Base-by-base conservation (phyloP, 2,329 filamentous ascomycete species). In the Chlorencoelia australis region DNA sequence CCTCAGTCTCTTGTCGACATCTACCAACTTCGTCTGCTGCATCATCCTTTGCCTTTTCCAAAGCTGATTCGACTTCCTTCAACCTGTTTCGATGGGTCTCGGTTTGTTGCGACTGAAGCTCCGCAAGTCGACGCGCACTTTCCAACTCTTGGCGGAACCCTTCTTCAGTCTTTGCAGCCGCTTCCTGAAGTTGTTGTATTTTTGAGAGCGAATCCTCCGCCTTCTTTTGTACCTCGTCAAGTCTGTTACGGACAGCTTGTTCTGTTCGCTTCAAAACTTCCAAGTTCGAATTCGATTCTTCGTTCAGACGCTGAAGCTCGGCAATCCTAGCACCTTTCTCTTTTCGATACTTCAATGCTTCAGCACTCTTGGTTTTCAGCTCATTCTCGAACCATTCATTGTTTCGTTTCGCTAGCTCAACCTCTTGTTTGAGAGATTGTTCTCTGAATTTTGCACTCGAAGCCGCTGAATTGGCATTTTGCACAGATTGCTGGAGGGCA, bases 381-480 rank as follows among this genome's bases (percentile, higher is more conserved):
- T 98, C 91, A 27, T 71, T 78, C 54, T 95, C 86, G 38, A 91
- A 81, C 83, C 87, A 98, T 51, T 96, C 89, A 46, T 85, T 84
- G 63, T 87, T 94, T 53, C 82, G 82, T 57, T 86, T 87, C 13
- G 89, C 76, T 38, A 93, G 69, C 27, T 94, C 86, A 22, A 96
- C 71, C 58, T 96, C 88, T 58, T 95, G 88, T 59, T 91, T 79
- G 9, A 96, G 66, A 19, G 79, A 82, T 55, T 95, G 86, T 58
- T 95, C 87, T 45, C 84, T 80, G 66, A 94, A 95, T 52, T 87
- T 93, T 44, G 87, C 78, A 40, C 77, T 85, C 26, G 79, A 85
- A 2, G 82, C 76, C 16, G 82, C 75, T 17, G 84, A 84, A 56
- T 88, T 84, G 16, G 87, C 79, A 28, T 78, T 71, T 57, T 96